Percentiles rank a stretch among this genome's conserved stretches.
Conservation (phyloP, 176 grass and related monocot species). For the Chloris gayana region DNA sequence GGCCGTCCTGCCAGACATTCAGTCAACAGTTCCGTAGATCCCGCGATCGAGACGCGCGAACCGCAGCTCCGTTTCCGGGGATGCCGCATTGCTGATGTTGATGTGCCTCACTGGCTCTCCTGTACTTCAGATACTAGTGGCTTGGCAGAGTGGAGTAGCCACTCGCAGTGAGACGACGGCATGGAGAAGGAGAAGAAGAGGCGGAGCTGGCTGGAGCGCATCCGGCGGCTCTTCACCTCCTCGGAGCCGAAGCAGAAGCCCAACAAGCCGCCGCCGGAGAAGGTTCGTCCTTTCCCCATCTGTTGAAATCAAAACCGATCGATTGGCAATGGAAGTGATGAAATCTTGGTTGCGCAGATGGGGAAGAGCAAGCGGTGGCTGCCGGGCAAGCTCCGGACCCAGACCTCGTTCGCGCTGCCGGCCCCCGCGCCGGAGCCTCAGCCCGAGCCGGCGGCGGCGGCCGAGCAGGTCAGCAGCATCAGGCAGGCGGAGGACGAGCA, state of each 20-base stretch:
- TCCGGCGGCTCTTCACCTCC: conserved; percentile 58
- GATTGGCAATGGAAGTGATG: too few relatives aligned
- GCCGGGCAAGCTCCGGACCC: conserved; percentile 49
- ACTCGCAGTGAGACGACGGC: not conserved
- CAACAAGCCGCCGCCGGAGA: conserved; percentile 22
- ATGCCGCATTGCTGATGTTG: not conserved
- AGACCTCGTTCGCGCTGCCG: conserved; percentile 46
- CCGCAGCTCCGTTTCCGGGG: conserved; percentile 6
- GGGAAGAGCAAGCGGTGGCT: conserved; percentile 60
- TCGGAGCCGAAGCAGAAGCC: conserved; percentile 40
- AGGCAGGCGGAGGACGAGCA: conserved; percentile 62
- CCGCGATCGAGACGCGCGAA: conserved; percentile 37
- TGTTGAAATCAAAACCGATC: not conserved
- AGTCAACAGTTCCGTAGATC: conserved; percentile 41
- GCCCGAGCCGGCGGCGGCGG: too few relatives aligned
- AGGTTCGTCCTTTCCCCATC: conserved; percentile 10
- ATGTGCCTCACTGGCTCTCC: not conserved
- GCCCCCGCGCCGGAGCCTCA: conserved; percentile 22
- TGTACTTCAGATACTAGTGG: not conserved
- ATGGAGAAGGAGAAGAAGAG: conserved; percentile 54
- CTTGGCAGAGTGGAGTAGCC: not conserved
- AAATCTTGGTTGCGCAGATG: conserved; percentile 13
- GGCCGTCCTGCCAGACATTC: not conserved
- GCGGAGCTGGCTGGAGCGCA: conserved; percentile 59
- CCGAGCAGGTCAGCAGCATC: not conserved